Percentiles rank a stretch among this genome's conserved stretches.
Conservation (phyloP, 2,329 filamentous ascomycete species). For the Pyricularia sp. region DNA sequence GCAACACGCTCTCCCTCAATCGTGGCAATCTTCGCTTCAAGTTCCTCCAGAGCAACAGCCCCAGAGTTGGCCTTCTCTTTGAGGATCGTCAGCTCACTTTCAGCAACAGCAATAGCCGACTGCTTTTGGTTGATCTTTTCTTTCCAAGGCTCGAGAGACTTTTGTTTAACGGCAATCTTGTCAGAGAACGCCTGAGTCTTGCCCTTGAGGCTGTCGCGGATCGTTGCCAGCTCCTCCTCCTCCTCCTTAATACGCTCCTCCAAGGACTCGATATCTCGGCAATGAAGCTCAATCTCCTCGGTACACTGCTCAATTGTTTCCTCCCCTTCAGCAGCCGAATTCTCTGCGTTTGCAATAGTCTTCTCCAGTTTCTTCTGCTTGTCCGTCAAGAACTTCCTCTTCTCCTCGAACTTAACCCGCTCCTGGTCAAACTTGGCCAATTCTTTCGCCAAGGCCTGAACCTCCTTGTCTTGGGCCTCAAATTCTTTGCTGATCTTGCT, state of each 20-base stretch:
- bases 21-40: slow-evolving; percentile 61
- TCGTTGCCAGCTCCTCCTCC: slow-evolving; percentile 68
- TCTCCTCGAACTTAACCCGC: slow-evolving; percentile 93
- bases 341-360: slow-evolving; percentile 63
- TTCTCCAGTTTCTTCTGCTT: slow-evolving; percentile 96
- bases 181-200: slow-evolving; percentile 94
- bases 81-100: slow-evolving; percentile 87
- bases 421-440: slow-evolving; percentile 92
- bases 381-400: slow-evolving; percentile 79
- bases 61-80: slow-evolving; percentile 81
- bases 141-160: slow-evolving; percentile 88
- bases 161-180: slow-evolving; percentile 83
- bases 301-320: slow-evolving; percentile 66
- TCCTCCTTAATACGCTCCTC: slow-evolving; percentile 66
- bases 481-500: slow-evolving; percentile 72
- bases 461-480: slow-evolving; percentile 68
- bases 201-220: slow-evolving; percentile 79
- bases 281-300: slow-evolving; percentile 69
- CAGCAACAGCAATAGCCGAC: slow-evolving; percentile 83
- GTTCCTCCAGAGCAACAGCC: slow-evolving; percentile 69
- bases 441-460: slow-evolving; percentile 69
- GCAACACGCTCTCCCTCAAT: slow-evolving; percentile 58
- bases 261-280: slow-evolving; percentile 59
- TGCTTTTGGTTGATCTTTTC: slow-evolving; percentile 95
- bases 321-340: slow-evolving; percentile 59